These are phyloP conservation scores for Aspergillus egyptiacus DNA, from an alignment of 495 filamentous ascomycete genomes.

Conservation along the genomic window DNA sequence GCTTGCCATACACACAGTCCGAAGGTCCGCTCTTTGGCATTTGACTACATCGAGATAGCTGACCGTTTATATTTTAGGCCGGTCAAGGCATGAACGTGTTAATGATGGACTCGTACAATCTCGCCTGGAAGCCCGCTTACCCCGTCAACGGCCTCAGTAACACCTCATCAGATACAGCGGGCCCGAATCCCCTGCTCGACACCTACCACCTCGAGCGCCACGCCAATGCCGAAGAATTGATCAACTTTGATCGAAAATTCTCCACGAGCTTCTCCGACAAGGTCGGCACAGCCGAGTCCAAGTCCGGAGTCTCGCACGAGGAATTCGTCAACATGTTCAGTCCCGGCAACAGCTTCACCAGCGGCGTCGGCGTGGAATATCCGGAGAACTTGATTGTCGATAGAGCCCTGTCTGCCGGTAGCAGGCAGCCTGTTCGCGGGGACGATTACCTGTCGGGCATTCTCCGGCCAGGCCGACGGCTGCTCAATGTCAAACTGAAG, in stretches of 20 bases:
- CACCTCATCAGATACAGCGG: neutral
- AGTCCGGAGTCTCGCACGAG: constrained; percentile 36
- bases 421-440: constrained; percentile 21
- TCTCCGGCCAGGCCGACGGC: constrained; percentile 24
- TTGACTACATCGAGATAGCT: neutral
- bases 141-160: constrained; percentile 56
- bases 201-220: constrained; percentile 66
- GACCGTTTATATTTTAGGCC: constrained; percentile 32
- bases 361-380: constrained; percentile 42
- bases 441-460: constrained; percentile 40
- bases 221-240: constrained; percentile 61
- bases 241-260: constrained; percentile 61
- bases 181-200: constrained; percentile 49
- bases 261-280: constrained; percentile 42
- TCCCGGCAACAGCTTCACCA: constrained; percentile 36
- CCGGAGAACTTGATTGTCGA: constrained; percentile 27
- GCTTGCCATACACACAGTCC: constrained; percentile 17
- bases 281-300: constrained; percentile 24
- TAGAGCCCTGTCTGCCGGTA: constrained; percentile 10
- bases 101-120: constrained; percentile 73
- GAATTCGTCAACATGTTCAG: constrained; percentile 45
- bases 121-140: constrained; percentile 75
- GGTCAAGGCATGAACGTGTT: constrained; percentile 86
- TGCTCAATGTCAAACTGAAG: constrained; percentile 30
- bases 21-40: constrained; percentile 1